Percentiles rank a stretch among this genome's conserved stretches.
Conservation (phyloP, 176 grass and related monocot species). For the Avena atlantica region DNA sequence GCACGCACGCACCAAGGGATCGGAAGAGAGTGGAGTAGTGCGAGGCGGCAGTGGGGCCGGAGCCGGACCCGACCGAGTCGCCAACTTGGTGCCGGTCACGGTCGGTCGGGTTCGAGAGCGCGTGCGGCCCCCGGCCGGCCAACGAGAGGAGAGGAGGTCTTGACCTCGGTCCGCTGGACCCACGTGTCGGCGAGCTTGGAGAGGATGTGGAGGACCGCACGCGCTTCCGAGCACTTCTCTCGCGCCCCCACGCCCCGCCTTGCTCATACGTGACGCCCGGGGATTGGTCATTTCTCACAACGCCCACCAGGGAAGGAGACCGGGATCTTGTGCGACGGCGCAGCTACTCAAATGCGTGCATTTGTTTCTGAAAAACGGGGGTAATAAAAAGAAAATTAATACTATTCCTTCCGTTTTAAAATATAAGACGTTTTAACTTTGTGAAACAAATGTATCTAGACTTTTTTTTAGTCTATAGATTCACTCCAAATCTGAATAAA, state of each 20-base stretch:
- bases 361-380: too few species aligned
- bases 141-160: background rate
- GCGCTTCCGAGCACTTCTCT: background rate
- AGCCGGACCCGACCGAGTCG: background rate
- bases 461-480: too few species aligned
- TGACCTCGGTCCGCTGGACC: background rate
- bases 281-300: conserved; percentile 1
- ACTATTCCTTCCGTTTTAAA: too few species aligned
- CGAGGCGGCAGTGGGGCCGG: background rate
- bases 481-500: too few species aligned
- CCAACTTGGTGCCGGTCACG: conserved; percentile 1
- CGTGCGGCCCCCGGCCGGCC: conserved; percentile 16
- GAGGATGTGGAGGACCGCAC: background rate
- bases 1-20: accelerated
- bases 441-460: too few species aligned
- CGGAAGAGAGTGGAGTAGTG: conserved; percentile 9
- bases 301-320: conserved; percentile 29
- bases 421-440: too few species aligned
- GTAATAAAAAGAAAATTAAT: too few species aligned
- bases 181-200: background rate
- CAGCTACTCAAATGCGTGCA: background rate
- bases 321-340: conserved; percentile 15
- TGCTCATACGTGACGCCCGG: background rate
- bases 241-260: background rate
- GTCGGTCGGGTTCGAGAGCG: conserved; percentile 10